A percentile compares a stretch with the other conserved stretches of the same genome.
phyloP scores from a whole-genome alignment of 2,329 filamentous ascomycete genomes.

The Leptographium radiaticola region DNA sequence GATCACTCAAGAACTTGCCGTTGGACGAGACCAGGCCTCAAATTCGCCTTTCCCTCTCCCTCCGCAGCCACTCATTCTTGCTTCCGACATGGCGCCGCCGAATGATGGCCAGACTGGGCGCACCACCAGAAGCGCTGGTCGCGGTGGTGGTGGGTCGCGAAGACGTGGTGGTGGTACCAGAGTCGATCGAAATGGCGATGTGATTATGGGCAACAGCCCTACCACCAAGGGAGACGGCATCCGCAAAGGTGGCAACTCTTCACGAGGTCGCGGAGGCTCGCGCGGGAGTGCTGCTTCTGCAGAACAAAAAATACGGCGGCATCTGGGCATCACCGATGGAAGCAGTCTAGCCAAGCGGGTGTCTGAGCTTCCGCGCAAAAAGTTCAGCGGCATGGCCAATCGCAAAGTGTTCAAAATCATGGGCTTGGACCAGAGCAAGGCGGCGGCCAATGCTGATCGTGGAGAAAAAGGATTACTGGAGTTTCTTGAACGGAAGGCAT shows the following conservation, averaged over 20 bases:
- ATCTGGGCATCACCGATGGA: constrained; percentile 18
- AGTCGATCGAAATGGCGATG: constrained; percentile 43
- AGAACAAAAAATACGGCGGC: constrained; percentile 13
- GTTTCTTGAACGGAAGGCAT: constrained; percentile 61
- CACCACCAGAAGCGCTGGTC: not conserved
- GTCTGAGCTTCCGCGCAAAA: constrained; percentile 12
- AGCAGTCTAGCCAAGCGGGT: constrained; percentile 14
- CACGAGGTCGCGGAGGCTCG: constrained; percentile 4
- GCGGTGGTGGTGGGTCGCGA: constrained; percentile 9
- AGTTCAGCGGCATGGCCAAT: constrained; percentile 14
- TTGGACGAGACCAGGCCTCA: no score
- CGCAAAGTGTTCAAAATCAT: constrained; percentile 34
- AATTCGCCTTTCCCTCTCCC: no score
- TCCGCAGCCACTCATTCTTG: no score
- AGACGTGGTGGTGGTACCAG: constrained; percentile 32
- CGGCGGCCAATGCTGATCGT: constrained; percentile 50
- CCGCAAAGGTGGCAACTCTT: not conserved
- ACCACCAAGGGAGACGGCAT: constrained; percentile 6
- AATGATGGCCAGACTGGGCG: not conserved
- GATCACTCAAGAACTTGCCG: no score
- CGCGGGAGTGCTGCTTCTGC: not conserved
- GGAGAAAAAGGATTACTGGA: constrained; percentile 50
- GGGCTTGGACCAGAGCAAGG: constrained; percentile 58
- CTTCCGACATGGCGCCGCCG: constrained; percentile 1
- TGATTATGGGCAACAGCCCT: constrained; percentile 37